phyloP scores from a whole-genome alignment of 805 yeast species.

The Candida palmyrensis region DNA sequence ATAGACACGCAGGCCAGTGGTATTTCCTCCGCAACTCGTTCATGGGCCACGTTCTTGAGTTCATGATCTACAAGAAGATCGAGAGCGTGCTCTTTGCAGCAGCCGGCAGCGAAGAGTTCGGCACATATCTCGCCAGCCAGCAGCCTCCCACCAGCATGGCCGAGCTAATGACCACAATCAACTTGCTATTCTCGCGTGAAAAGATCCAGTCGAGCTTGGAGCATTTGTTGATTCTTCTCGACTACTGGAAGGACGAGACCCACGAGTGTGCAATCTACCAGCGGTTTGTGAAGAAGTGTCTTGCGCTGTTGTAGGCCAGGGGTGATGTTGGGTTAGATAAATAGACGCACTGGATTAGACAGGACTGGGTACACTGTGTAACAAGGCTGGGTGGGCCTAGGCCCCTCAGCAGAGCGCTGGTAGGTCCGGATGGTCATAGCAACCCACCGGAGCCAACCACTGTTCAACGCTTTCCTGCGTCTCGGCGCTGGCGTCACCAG shows the following conservation, averaged over 20 bases:
- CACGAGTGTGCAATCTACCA: slow-evolving; percentile 26
- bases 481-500: no score
- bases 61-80: slow-evolving; percentile 24
- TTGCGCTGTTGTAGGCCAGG: no score
- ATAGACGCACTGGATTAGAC: no score
- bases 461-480: no score
- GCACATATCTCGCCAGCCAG: slow-evolving; percentile 1
- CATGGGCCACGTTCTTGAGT: slow-evolving; percentile 24
- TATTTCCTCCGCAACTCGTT: slow-evolving; percentile 29
- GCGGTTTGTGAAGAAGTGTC: slow-evolving; percentile 18
- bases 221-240: slow-evolving; percentile 23
- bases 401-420: no score
- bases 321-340: no score
- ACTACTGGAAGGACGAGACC: slow-evolving; percentile 33
- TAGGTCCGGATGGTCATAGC: no score
- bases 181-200: slow-evolving; percentile 12
- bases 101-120: slow-evolving; percentile 8
- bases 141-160: background rate
- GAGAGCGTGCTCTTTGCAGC: slow-evolving; percentile 16
- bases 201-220: slow-evolving; percentile 15
- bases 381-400: no score
- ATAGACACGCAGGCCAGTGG: slow-evolving; percentile 39
- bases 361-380: no score
- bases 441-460: no score
- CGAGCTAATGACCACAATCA: slow-evolving; percentile 5